Evolutionary conservation across 2,329 filamentous ascomycete genomes (phyloP).

Genomic region (Coniochaeta ligniaria): DNA sequence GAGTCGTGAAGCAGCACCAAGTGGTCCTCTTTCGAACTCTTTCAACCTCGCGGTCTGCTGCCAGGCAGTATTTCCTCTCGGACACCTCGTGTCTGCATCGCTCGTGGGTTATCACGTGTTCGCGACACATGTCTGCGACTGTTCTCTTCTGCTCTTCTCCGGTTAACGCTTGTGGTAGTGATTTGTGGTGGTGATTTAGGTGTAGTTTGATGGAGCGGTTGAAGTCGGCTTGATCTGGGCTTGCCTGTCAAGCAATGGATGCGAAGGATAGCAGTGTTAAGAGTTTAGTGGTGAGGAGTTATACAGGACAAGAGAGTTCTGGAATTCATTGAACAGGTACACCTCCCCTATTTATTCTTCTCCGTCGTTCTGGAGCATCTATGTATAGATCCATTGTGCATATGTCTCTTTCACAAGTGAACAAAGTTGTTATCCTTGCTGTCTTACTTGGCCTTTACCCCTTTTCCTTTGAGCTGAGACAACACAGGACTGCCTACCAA

Average conservation of each 20-base stretch:
- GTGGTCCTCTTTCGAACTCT: not conserved
- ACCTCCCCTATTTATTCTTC: not conserved
- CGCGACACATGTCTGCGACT: not conserved
- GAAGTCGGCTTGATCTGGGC: not conserved
- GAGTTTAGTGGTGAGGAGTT: not conserved
- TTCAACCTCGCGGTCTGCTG: not conserved
- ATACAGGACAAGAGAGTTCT: not conserved
- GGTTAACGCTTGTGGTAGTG: not conserved
- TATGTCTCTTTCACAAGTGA: not conserved
- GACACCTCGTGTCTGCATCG: not conserved
- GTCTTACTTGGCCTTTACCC: not conserved
- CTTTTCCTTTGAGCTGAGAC: not conserved
- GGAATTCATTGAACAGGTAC: not conserved
- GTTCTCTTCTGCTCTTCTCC: not conserved
- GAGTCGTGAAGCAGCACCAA: not conserved
- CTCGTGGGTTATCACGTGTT: not conserved
- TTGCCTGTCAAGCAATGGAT: not conserved
- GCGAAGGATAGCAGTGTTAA: not conserved
- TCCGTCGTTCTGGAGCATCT: not conserved
- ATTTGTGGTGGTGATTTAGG: no score
- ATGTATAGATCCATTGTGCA: not conserved
- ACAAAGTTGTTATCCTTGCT: not conserved
- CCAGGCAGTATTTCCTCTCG: not conserved
- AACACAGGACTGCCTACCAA: not conserved
- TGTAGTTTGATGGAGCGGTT: not conserved